Evolutionary conservation across 768 basidiomycete species (phyloP), one percentile per base, ranked within the genome.

Genomic region (Mycena vitilis): DNA sequence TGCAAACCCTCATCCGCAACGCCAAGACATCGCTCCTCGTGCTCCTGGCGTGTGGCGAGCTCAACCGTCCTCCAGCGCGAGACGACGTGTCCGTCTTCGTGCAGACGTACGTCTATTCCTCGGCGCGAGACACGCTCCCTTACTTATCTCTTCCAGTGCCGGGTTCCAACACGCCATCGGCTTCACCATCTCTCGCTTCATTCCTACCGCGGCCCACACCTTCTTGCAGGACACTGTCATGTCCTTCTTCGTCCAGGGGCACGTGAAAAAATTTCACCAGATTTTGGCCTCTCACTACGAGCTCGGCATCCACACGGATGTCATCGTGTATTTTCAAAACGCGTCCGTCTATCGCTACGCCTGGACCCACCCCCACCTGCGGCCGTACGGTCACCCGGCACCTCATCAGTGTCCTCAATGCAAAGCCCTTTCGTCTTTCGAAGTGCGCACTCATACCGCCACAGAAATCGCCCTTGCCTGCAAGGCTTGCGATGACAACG

Each of bases 241-340:
- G 22, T 4, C 37, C 20, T 44, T 62, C 12, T 42, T 18, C 40
- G 6, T 62, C 11, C 20, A 22, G 40, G 4, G 10, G 15, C 25
- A 53, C 12, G 60, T 40, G 6, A 52, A 62, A 36, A 25, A 23
- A 11, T 52, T 52, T 4, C 11, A 23, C 1, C 60, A 42, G 2
- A 20, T 62, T 5, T 51, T 62, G 16, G 38, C 49, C 8, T 18
- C 22, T 15, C 49, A 62, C 38, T 40, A 36, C 25, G 60, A 42
- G 22, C 51, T 62, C 16, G 51, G 60, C 16, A 42, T 44, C 3
- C 60, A 62, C 51, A 53, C 22, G 20, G 40, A 62, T 22, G 15
- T 62, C 25, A 20, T 62, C 16, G 10, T 53, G 2, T 62, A 62
- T 34, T 44, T 52, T 4, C 1, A 7, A 4, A 13, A 36, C 12